Base-by-base conservation (phyloP, 352 stramenopile genomes). In the Phytophthora foliorum region DNA sequence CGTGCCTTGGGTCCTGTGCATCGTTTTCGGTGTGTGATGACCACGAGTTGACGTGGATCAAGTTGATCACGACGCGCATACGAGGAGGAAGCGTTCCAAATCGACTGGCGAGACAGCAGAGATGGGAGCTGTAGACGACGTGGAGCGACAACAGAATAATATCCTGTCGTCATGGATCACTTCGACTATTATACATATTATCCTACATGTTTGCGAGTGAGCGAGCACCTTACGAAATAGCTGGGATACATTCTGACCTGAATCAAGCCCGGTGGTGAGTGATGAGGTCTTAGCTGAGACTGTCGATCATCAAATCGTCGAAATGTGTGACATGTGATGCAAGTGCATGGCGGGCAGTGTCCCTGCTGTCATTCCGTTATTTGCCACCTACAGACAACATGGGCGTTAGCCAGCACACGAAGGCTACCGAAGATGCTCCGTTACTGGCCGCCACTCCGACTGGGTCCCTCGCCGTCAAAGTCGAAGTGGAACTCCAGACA, bases 341-440 rank as follows among this genome's bases (percentile, higher is more conserved):
- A 64, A 64, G 56, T 58, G 48, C 48, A n/a, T 69, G n/a, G 32
- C 17, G 24, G 0, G 13, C 34, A 5, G 31, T 7, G 6, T 38
- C 31, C 41, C 14, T 22, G 2, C 10, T 21, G 8, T 39, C 13
- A 66, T 66, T 66, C 38, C 38, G 25, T 6, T 34, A 59, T 66
- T 66, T 59, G 48, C 49, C 38, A 10, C 9, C 4, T 22, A 31
- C 17, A 11, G 45, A 27, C n/a, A 19, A 56, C 29, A 57, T 64
- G 52, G 44, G 42, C 29, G 34, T 29, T 8, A 57, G 24, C 14
- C 17, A 58, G 29, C 44, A 29, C 6, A 27, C 44, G 8, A 46
- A 73, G 27, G 19, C 27, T 2, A 57, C 63, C 14, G 69, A 68
- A 50, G 60, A 49, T 16, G 60, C 59, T 21, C 59, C 59, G 19